These are phyloP conservation scores for Lactuca saligna DNA, from an alignment of 129 eudicot genomes.

Conservation along the genomic window DNA sequence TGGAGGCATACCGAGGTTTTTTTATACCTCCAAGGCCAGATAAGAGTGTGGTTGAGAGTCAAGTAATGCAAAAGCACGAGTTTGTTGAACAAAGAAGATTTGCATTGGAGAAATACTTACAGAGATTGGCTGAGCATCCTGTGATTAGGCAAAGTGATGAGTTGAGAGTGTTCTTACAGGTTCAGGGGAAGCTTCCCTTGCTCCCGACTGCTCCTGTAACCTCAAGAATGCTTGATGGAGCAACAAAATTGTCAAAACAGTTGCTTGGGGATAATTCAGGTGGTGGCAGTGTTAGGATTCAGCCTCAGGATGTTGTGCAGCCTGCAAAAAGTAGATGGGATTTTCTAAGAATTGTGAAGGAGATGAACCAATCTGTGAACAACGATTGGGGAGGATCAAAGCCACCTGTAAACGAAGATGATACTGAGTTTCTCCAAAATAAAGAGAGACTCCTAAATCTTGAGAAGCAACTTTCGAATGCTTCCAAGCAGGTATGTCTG, in stretches of 20 bases:
- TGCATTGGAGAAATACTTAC: conserved; percentile 82
- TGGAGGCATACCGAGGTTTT: conserved; percentile 71
- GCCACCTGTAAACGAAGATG: conserved; percentile 63
- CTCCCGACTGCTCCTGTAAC: conserved; percentile 60
- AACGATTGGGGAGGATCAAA: conserved; percentile 81
- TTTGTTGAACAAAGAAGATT: conserved; percentile 83
- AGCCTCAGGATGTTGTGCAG: conserved; percentile 71
- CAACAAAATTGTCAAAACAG: conserved; percentile 70
- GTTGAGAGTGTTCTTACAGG: conserved; percentile 85
- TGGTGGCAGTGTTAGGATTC: conserved; percentile 35
- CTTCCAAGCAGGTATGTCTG: conserved; percentile 67
- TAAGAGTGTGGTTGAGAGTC: conserved; percentile 89
- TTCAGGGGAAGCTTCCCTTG: conserved; percentile 76
- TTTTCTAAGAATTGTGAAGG: conserved; percentile 75
- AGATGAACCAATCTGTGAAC: conserved; percentile 74
- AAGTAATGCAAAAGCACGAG: conserved; percentile 95
- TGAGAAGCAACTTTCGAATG: conserved; percentile 66
- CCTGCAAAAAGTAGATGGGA: conserved; percentile 88
- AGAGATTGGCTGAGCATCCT: conserved; percentile 66
- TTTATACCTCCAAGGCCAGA: conserved; percentile 91
- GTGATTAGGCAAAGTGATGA: conserved; percentile 77
- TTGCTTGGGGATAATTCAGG: conserved; percentile 62
- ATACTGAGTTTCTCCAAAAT: conserved; percentile 64
- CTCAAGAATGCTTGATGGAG: conserved; percentile 85
- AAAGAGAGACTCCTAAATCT: conserved; percentile 62